Conservation (phyloP, 495 filamentous ascomycete species). For the Penicillium daleae region DNA sequence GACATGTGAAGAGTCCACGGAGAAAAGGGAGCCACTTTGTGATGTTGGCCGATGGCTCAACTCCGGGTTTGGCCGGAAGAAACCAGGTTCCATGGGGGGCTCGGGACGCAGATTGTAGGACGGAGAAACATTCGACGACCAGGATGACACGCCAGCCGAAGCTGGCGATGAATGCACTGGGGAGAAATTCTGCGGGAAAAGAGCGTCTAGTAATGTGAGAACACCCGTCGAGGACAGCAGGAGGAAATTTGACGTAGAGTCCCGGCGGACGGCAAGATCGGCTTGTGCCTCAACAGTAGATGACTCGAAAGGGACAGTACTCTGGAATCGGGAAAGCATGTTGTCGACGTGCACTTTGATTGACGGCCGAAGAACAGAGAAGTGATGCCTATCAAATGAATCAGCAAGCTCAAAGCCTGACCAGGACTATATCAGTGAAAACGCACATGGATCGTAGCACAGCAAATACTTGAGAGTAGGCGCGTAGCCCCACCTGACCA, state of each 20-base stretch:
- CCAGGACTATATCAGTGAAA: not conserved
- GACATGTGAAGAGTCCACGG: slow-evolving; percentile 34
- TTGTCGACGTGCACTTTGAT: slow-evolving; percentile 76
- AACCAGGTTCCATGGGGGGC: slow-evolving; percentile 31
- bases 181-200: slow-evolving; percentile 40
- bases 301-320: slow-evolving; percentile 5
- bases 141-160: slow-evolving; percentile 18
- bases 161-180: slow-evolving; percentile 33
- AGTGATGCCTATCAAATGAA: slow-evolving; percentile 37
- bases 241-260: slow-evolving; percentile 40
- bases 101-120: slow-evolving; percentile 19
- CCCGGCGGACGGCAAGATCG: slow-evolving; percentile 11
- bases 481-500: slow-evolving; percentile 75
- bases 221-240: slow-evolving; percentile 47
- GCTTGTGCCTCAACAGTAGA: slow-evolving; percentile 4
- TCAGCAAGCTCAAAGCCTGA: not conserved
- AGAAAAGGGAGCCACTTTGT: slow-evolving; percentile 31
- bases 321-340: slow-evolving; percentile 66
- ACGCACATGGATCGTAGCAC: slow-evolving; percentile 54
- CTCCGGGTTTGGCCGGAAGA: slow-evolving; percentile 32
- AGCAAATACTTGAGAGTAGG: slow-evolving; percentile 70
- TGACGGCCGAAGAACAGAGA: slow-evolving; percentile 51
- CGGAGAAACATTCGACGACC: slow-evolving; percentile 17
- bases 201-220: slow-evolving; percentile 45
- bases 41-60: slow-evolving; percentile 22